Evolutionary conservation across 306 rosid species (phyloP).

Genomic region (Lagenaria siceraria): DNA sequence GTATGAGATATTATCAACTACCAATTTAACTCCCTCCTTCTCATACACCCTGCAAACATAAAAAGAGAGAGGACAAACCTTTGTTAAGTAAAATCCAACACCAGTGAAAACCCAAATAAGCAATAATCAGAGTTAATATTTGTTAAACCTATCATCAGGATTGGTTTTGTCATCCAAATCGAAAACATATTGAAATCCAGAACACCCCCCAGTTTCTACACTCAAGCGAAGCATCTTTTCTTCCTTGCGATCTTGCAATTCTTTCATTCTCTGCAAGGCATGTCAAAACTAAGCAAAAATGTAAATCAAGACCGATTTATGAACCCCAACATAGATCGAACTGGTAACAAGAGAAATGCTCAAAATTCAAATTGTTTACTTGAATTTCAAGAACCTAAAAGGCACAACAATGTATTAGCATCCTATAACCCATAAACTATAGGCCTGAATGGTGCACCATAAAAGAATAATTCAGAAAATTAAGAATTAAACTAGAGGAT

Average conservation of each 20-base stretch:
- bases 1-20: slow-evolving; percentile 62
- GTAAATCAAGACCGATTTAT: neutral
- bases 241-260: slow-evolving; percentile 32
- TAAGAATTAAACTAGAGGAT: neutral
- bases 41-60: slow-evolving; percentile 53
- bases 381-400: neutral
- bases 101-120: neutral
- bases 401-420: neutral
- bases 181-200: slow-evolving; percentile 91
- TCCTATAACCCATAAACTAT: neutral
- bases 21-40: slow-evolving; percentile 63
- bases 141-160: slow-evolving; percentile 61
- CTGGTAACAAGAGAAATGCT: neutral
- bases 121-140: neutral
- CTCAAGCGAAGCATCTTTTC: slow-evolving; percentile 66
- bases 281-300: neutral
- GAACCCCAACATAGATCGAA: neutral
- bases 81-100: neutral
- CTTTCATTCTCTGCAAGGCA: slow-evolving; percentile 58
- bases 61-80: neutral
- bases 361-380: neutral
- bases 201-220: slow-evolving; percentile 93
- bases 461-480: neutral
- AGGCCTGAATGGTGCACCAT: neutral
- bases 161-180: slow-evolving; percentile 51